phyloP scores from a whole-genome alignment of 164 flowering plant genomes.

The Litsea cubeba region DNA sequence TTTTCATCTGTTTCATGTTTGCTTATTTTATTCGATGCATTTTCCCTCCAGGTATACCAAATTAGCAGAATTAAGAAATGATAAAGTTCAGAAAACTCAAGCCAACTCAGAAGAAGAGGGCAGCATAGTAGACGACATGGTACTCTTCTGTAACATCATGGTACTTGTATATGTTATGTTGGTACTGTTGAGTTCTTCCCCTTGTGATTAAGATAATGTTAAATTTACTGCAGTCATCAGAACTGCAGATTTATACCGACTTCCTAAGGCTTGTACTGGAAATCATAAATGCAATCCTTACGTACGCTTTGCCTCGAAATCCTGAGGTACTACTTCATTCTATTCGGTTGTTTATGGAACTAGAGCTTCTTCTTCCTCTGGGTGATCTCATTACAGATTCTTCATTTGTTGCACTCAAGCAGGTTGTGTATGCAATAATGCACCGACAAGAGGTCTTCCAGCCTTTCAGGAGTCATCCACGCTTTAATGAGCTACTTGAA shows the following conservation, averaged over 20 bases:
- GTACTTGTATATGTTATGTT: not conserved
- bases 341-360: not conserved
- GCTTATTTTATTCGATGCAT: not conserved
- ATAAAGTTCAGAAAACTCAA: constrained; percentile 34
- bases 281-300: constrained; percentile 81
- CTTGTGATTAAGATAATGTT: constrained; percentile 15
- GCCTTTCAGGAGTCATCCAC: constrained; percentile 93
- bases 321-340: constrained; percentile 63
- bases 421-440: constrained; percentile 97
- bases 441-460: constrained; percentile 91
- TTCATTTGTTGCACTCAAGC: constrained; percentile 14
- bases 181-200: not conserved
- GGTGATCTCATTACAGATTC: not conserved
- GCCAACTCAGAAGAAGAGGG: constrained; percentile 37
- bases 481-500: constrained; percentile 84
- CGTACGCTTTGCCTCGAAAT: constrained; percentile 88
- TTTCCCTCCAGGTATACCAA: constrained; percentile 57
- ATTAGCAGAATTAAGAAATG: constrained; percentile 54
- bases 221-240: constrained; percentile 60
- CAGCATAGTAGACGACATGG: constrained; percentile 53
- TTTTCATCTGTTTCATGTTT: not conserved
- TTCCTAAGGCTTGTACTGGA: constrained; percentile 92
- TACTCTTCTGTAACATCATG: constrained; percentile 21
- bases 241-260: constrained; percentile 85
- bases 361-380: too few relatives aligned